Evolutionary conservation across 495 filamentous ascomycete genomes (phyloP).

Genomic region (Xylona heveae): DNA sequence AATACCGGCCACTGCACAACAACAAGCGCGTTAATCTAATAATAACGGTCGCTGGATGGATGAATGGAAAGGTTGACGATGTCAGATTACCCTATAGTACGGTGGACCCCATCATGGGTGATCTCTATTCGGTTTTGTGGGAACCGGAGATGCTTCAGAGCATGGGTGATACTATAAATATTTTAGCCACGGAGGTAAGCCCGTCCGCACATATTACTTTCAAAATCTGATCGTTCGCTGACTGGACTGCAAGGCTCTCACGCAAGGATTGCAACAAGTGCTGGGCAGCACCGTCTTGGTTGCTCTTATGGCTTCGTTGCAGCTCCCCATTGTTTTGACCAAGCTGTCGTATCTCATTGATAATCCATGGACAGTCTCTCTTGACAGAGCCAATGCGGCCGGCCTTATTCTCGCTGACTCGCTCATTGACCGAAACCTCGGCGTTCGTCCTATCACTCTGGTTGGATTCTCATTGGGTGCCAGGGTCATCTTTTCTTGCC

Average conservation of each 20-base stretch:
- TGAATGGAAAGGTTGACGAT: slow-evolving; percentile 95
- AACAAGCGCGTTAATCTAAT: slow-evolving; percentile 95
- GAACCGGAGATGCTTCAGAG: slow-evolving; percentile 94
- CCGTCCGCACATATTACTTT: slow-evolving; percentile 2
- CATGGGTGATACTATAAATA: slow-evolving; percentile 97
- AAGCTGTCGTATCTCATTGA: slow-evolving; percentile 96
- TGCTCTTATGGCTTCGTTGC: slow-evolving; percentile 79
- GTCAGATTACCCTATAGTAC: slow-evolving; percentile 89
- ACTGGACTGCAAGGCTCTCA: slow-evolving; percentile 58
- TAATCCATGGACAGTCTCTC: slow-evolving; percentile 91
- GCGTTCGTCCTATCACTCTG: slow-evolving; percentile 79
- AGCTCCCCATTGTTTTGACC: slow-evolving; percentile 75
- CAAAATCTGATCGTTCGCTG: slow-evolving; percentile 4
- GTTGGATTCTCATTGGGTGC: slow-evolving; percentile 90
- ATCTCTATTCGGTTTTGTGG: slow-evolving; percentile 94
- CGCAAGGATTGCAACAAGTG: slow-evolving; percentile 88
- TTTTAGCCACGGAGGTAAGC: slow-evolving; percentile 85
- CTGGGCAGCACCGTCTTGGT: slow-evolving; percentile 78
- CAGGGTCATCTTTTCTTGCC: slow-evolving; percentile 79
- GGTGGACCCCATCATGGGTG: slow-evolving; percentile 92
- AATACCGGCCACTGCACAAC: slow-evolving; percentile 91
- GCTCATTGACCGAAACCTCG: slow-evolving; percentile 76
- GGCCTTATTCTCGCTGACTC: slow-evolving; percentile 94
- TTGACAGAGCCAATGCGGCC: slow-evolving; percentile 68
- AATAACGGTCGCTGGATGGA: slow-evolving; percentile 90